Percentiles rank a stretch among this genome's conserved stretches.
phyloP scores from a whole-genome alignment of 1,284 basidiomycete species.

The Neonothopanus nambi region DNA sequence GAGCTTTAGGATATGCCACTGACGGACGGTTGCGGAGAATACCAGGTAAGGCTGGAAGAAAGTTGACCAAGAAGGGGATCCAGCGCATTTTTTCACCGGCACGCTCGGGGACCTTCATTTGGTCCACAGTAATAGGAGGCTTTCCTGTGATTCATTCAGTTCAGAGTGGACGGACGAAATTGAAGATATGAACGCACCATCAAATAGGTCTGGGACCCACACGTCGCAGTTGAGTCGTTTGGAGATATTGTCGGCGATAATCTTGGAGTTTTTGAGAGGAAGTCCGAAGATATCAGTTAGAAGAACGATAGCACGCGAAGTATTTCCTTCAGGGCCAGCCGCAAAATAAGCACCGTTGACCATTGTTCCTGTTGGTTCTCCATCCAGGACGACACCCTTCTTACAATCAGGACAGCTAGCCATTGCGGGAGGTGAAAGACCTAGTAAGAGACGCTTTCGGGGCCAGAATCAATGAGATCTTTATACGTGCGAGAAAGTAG shows the following conservation, averaged over 20 bases:
- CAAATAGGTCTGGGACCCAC: constrained; percentile 52
- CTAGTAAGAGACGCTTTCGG: too few species aligned
- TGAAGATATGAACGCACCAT: constrained; percentile 30
- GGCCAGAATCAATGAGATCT: too few species aligned
- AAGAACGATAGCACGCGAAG: constrained; percentile 43
- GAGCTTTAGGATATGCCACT: constrained; percentile 37
- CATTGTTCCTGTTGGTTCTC: constrained; percentile 38
- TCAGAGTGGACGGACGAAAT: not conserved
- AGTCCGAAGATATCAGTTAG: constrained; percentile 57
- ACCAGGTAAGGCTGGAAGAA: constrained; percentile 32
- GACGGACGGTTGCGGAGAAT: constrained; percentile 40
- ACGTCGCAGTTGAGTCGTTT: constrained; percentile 49
- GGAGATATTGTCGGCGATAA: constrained; percentile 54
- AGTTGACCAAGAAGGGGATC: constrained; percentile 31
- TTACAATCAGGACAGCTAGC: constrained; percentile 42
- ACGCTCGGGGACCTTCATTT: constrained; percentile 39
- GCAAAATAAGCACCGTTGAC: constrained; percentile 22
- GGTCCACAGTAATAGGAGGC: constrained; percentile 37
- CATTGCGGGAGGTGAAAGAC: constrained; percentile 7
- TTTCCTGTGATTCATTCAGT: constrained; percentile 32
- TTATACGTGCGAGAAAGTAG: too few species aligned
- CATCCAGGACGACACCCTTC: constrained; percentile 37
- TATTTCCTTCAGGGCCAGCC: constrained; percentile 19
- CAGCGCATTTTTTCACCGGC: constrained; percentile 39
- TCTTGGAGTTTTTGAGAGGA: constrained; percentile 47